Evolutionary conservation across 768 basidiomycete species (phyloP).

Genomic region (Coprinopsis cinerea): DNA sequence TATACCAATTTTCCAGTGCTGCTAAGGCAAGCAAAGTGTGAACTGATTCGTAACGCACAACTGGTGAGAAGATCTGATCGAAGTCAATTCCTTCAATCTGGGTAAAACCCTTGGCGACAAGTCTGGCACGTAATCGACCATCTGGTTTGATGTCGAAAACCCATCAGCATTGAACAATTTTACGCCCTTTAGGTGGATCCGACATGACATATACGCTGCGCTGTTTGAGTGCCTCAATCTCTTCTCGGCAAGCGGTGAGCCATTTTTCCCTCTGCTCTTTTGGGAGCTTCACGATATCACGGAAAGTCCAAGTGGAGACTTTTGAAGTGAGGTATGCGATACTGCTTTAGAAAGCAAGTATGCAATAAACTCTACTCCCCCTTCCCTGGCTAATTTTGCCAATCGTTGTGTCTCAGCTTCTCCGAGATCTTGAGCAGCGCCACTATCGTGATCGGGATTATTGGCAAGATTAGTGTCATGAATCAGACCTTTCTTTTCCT

Average conservation of each 20-base stretch:
- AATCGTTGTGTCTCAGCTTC: background rate
- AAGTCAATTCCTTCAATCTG: too few species aligned
- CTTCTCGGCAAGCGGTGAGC: slow-evolving; percentile 4
- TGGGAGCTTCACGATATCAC: background rate
- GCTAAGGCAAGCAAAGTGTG: background rate
- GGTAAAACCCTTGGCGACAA: slow-evolving; percentile 17
- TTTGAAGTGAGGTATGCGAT: background rate
- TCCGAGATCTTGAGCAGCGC: background rate
- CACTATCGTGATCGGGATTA: too few species aligned
- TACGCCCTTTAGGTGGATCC: slow-evolving; percentile 11
- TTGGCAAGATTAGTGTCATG: too few species aligned
- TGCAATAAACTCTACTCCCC: slow-evolving; percentile 1
- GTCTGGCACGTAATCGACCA: slow-evolving; percentile 13
- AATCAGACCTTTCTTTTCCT: too few species aligned
- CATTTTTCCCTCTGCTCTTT: slow-evolving; percentile 3
- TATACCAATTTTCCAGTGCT: background rate
- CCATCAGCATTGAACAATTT: slow-evolving; percentile 15
- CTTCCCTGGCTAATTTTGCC: background rate
- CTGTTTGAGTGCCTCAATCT: slow-evolving; percentile 10
- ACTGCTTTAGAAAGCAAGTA: slow-evolving; percentile 7
- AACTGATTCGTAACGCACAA: slow-evolving; percentile 9
- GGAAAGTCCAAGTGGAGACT: slow-evolving; percentile 7
- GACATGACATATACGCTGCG: slow-evolving; percentile 1
- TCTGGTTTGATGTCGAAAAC: slow-evolving; percentile 17
- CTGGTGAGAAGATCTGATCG: slow-evolving; percentile 11